phyloP scores from a whole-genome alignment of 768 basidiomycete species.

The Termitomyces sp. region DNA sequence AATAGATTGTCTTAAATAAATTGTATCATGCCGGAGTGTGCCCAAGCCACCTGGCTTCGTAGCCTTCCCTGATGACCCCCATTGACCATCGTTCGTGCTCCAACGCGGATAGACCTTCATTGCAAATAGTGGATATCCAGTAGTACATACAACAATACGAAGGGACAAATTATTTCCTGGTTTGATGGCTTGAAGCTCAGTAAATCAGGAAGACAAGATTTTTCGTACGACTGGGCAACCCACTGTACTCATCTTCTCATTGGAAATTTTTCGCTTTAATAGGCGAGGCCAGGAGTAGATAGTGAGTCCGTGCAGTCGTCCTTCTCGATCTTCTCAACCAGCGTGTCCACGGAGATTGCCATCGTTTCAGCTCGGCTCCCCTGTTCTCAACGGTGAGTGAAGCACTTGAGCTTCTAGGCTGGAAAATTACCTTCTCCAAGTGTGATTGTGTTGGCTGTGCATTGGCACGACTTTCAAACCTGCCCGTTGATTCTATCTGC shows the following conservation, averaged over 20 bases:
- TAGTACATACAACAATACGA: background rate
- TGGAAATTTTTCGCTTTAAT: background rate
- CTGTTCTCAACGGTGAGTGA: background rate
- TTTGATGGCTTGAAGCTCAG: no score
- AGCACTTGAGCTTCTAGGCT: background rate
- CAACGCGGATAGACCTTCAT: no score
- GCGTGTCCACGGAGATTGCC: slow-evolving; percentile 12
- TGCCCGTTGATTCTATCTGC: slow-evolving; percentile 18
- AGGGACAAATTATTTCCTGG: background rate
- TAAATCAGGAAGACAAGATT: background rate
- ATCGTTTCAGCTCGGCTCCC: slow-evolving; percentile 6
- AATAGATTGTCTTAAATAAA: no score
- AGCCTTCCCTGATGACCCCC: no score
- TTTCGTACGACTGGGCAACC: background rate
- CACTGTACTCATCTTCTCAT: background rate
- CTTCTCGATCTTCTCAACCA: slow-evolving; percentile 10
- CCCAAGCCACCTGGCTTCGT: no score
- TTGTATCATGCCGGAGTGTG: no score
- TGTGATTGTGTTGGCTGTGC: background rate
- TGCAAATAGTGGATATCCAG: no score
- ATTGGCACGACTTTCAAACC: background rate
- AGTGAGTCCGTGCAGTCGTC: background rate
- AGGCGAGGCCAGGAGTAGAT: background rate
- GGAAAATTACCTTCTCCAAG: slow-evolving; percentile 9
- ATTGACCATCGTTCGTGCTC: no score